These are phyloP conservation scores for Trypanosomatidae sp. DNA, from an alignment of 208 protist genomes.

Conservation along the genomic window DNA sequence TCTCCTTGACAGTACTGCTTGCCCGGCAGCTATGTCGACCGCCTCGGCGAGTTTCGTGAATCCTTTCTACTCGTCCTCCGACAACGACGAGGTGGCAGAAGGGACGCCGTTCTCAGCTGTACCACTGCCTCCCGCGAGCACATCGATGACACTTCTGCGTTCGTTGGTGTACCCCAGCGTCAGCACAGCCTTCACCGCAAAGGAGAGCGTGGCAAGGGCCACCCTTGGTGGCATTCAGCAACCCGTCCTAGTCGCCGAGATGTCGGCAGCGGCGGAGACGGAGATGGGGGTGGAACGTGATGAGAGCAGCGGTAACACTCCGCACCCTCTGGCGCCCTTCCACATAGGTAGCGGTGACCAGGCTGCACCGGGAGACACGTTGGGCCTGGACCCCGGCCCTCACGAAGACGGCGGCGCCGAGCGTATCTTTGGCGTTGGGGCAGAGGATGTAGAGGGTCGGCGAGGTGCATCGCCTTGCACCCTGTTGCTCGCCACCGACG, in stretches of 20 bases:
- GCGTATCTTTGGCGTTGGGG: neutral
- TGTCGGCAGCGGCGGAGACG: neutral
- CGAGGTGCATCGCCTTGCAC: neutral
- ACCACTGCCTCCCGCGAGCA: neutral
- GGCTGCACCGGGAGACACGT: neutral
- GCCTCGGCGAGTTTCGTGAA: neutral
- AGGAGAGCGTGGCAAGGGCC: neutral
- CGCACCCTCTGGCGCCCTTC: slow-evolving; percentile 14
- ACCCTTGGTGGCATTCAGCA: neutral
- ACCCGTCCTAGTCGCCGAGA: neutral
- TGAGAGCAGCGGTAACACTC: slow-evolving; percentile 3
- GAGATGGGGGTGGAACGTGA: neutral
- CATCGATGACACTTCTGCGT: neutral
- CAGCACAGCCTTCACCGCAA: neutral
- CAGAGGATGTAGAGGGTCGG: slow-evolving; percentile 5
- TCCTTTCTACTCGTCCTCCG: neutral
- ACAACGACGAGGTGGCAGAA: neutral
- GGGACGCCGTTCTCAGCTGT: neutral
- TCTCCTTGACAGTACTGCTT: neutral
- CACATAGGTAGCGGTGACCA: slow-evolving; percentile 4
- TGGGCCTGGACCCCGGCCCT: neutral
- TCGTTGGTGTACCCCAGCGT: neutral
- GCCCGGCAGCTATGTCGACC: neutral
- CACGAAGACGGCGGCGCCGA: neutral
- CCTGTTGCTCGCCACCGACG: neutral